Evolutionary conservation across 2,329 filamentous ascomycete genomes (phyloP), one percentile per base, ranked within the genome.

Genomic region (Colletotrichum costaricense): DNA sequence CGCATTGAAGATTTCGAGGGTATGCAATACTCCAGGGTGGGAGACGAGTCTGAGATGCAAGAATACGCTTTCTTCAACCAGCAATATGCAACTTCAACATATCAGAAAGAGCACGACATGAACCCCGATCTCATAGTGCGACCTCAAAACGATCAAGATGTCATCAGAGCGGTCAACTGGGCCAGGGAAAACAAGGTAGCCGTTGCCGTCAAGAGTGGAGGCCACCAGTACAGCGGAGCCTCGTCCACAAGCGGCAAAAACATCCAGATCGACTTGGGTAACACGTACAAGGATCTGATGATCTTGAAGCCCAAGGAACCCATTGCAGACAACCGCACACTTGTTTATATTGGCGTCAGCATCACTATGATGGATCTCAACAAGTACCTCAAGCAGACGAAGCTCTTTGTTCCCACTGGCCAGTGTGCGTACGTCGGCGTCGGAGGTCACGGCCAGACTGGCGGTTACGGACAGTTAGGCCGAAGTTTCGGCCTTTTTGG

Each of bases 401-500:
- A 81, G 5, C 73, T 85, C 0, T 87, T 87, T 75, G 80, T 87
- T 1, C 85, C 86, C 4, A 81, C 84, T 9, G 86, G 86, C 0
- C 85, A 87, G 63, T 88, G 86, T 63, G 81, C 81, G 4, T 81
- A 82, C 24, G 86, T 88, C 4, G 83, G 83, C 60, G 76, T 87
- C 0, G 86, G 86, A 7, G 86, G 86, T 0, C 86, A 88, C 71
- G 85, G 81, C 0, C 85, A 88, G 73, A 86, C 84, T 1, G 86
- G 86, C 49, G 86, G 86, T 3, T 87, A 86, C 63, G 86, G 86
- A 1, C 85, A 86, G 70, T 78, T 87, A 0, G 84, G 78, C 5
- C 84, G 86, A 6, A 84, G 84, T 74, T 88, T 88, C 59, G 89
- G 89, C 1, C 81, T 91, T 0, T 85, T 84, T 4, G 88, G 88